Evolutionary conservation across 176 grass and related monocot species (phyloP), one percentile per base, ranked within the genome.

Genomic region (Oryza nivara): DNA sequence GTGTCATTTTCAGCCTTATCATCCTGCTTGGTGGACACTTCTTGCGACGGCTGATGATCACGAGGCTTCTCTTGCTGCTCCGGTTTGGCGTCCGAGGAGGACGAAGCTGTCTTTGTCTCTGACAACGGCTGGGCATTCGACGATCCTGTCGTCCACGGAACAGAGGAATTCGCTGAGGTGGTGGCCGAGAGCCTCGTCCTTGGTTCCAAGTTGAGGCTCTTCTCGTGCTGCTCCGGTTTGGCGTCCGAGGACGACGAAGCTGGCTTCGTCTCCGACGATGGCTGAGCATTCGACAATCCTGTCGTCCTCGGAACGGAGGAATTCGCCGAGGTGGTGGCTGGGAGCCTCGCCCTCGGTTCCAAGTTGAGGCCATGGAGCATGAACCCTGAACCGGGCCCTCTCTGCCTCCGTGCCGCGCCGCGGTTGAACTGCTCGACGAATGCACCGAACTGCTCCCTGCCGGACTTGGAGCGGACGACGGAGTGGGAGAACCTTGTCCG

Each of bases 401-500:
- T 88, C 67, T 73, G 80, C 81, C 44, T 87, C n/a, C 86, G 86
- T 46, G 74, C 83, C 17, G 61, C 70, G 72, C 82, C 80, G 43
- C 65, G 83, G 74, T 90, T 89, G 79, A 89, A 92, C 81, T 86
- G 80, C 78, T 78, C 80, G 73, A 86, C 44, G 82, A 86, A 93
- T 23, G 71, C 83, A 58, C 88, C 75, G 61, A 91, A 83, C 65
- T 88, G 85, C 86, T 77, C 48, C 71, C 86, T 48, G 65, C 90
- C 72, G 71, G 83, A 86, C 54, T 74, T 85, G 67, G 80, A 86
- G 38, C 88, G 80, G 41, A 90, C 92, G 81, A 94, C 86, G 12
- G 97, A 84, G 68, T 91, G 89, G 14, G 97, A 91, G 84, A 90
- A 99, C 46, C 88, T 89, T n/a, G 93, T 82, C 28, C 93, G 93